Conservation (phyloP, 176 grass and related monocot species). For the Avena eriantha region DNA sequence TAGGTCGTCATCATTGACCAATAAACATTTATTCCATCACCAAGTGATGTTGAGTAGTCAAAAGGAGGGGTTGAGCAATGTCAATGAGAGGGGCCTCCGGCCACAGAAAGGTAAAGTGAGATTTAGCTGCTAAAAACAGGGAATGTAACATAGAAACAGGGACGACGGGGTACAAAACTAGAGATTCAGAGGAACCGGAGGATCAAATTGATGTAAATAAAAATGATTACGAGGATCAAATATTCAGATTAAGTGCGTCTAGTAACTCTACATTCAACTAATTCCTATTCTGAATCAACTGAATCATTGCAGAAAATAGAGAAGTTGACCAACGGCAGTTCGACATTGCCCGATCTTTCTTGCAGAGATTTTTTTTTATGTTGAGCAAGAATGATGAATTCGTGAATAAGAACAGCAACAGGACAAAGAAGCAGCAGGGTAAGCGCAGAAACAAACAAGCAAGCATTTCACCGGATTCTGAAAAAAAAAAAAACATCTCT, state of each 20-base stretch:
- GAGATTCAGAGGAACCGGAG: not conserved
- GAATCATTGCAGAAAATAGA: not conserved
- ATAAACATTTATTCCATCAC: not conserved
- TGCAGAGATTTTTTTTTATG: not conserved
- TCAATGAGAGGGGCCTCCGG: not conserved
- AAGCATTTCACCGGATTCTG: not conserved
- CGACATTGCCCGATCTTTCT: not conserved
- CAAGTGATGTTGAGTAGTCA: not conserved
- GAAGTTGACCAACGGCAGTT: not conserved
- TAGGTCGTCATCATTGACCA: constrained; percentile 2
- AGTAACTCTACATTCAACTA: not conserved
- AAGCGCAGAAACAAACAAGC: not conserved
- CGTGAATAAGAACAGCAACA: not conserved
- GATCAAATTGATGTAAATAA: not conserved
- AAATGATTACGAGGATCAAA: constrained; percentile 13
- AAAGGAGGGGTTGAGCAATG: not conserved
- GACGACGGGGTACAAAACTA: not conserved
- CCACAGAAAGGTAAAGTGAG: constrained; percentile 26
- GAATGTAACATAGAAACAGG: not conserved
- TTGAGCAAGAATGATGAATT: not conserved
- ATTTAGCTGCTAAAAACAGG: constrained; percentile 15
- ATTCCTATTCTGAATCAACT: not conserved
- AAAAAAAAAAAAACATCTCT: not conserved
- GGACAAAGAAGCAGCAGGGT: not conserved
- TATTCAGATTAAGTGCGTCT: not conserved